A percentile compares a stretch with the other conserved stretches of the same genome.
Evolutionary conservation across 2,329 filamentous ascomycete species (phyloP).

Genomic region (Aspergillus sp.): DNA sequence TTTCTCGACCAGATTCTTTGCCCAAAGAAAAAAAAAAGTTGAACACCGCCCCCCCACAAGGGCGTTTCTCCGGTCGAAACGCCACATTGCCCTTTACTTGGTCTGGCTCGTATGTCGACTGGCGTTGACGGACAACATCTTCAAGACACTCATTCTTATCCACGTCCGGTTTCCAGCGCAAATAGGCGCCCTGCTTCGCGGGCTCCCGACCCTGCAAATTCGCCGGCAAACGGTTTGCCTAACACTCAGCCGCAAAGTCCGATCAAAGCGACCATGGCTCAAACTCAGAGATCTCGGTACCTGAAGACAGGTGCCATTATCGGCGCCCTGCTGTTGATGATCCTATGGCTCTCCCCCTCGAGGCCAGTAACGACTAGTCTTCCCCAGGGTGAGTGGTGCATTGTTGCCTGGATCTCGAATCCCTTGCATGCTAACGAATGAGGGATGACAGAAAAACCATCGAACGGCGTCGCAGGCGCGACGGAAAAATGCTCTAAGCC

Average conservation of each 20-base stretch:
- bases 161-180: slow-evolving; percentile 45
- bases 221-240: slow-evolving; percentile 46
- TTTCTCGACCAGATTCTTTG: slow-evolving; percentile 7
- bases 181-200: slow-evolving; percentile 57
- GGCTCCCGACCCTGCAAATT: slow-evolving; percentile 41
- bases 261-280: slow-evolving; percentile 57
- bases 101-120: slow-evolving; percentile 55
- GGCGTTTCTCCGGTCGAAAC: slow-evolving; percentile 19
- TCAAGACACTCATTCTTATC: slow-evolving; percentile 54
- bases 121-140: slow-evolving; percentile 51
- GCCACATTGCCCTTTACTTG: slow-evolving; percentile 18
- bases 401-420: background rate
- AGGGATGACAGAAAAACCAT: slow-evolving; percentile 22
- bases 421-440: background rate
- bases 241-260: slow-evolving; percentile 36
- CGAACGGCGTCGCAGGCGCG: slow-evolving; percentile 49
- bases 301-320: slow-evolving; percentile 63
- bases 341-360: slow-evolving; percentile 54
- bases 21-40: background rate
- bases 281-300: slow-evolving; percentile 60
- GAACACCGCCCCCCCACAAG: background rate
- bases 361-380: slow-evolving; percentile 25
- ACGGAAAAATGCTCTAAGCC: slow-evolving; percentile 77
- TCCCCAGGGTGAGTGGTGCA: slow-evolving; percentile 23
- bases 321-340: slow-evolving; percentile 57